Base-by-base conservation (phyloP, 495 filamentous ascomycete species). In the Glarea lozoyensis region DNA sequence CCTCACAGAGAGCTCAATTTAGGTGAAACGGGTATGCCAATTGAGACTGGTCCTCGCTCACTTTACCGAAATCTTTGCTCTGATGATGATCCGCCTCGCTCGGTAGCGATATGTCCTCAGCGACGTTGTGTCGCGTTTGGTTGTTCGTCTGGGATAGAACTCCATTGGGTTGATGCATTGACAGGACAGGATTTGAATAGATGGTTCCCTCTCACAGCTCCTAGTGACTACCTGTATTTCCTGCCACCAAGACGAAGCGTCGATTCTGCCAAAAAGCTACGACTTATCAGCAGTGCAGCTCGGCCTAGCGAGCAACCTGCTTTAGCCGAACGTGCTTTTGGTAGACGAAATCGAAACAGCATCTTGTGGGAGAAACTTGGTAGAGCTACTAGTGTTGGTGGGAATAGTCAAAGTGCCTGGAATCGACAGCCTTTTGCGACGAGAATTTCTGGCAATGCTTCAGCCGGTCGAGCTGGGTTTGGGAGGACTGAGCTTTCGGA, bases 51-150 rank as follows among this genome's bases (percentile, higher is more conserved):
- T 12, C 61, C 46, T 49, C 59, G 27, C 48, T 70, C 45, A 53
- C 66, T 69, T 51, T 78, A 78, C 47, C 63, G 69, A 18, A 69
- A 82, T 43, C 46, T 88, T 32, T 84, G 82, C 56, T 78, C 73
- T 1, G 64, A 71, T 9, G 72, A 84, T 42, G 76, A 84, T 45
- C 75, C 76, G 15, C 82, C 83, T 4, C 70, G 72, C 40, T 80
- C 74, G 10, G 72, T 87, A 4, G 76, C 82, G 1, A 73, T 88
- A 37, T 84, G 76, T 45, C 83, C 82, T 10, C 74, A 78, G 22
- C 69, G 79, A 22, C 70, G 71, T 15, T 83, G 79, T 51, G 73
- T 84, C 10, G 83, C 82, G 2, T 86, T 86, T 62, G 82, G 83
- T 13, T 85, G 76, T 37, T 66, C 68, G 17, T 64, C 67, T 7